Percentiles rank a stretch among this genome's conserved stretches.
These are phyloP conservation scores for Dalechampia spathulata DNA, from an alignment of 441 rosid genomes.

Conservation along the genomic window DNA sequence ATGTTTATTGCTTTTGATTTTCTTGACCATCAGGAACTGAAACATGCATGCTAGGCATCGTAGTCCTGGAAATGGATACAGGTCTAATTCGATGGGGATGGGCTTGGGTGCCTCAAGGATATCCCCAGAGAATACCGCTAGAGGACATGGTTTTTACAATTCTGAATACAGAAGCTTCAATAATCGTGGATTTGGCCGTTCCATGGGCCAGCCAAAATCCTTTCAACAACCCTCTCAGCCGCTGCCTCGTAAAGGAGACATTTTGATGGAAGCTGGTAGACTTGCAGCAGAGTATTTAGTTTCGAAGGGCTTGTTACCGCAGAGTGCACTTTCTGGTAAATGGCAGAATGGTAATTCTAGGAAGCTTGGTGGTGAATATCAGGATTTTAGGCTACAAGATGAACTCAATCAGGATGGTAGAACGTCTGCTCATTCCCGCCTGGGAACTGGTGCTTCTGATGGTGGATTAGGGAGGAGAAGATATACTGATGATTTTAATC, in stretches of 20 bases:
- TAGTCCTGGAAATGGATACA: constrained; percentile 79
- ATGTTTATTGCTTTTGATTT: no score
- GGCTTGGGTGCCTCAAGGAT: constrained; percentile 41
- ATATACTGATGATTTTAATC: constrained; percentile 49
- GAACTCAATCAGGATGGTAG: constrained; percentile 43
- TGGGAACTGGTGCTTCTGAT: constrained; percentile 37
- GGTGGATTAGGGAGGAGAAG: constrained; percentile 49
- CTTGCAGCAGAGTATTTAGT: constrained; percentile 91
- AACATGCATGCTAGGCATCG: constrained; percentile 86
- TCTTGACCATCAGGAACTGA: no score
- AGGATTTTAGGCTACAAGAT: constrained; percentile 58
- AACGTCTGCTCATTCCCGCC: constrained; percentile 43
- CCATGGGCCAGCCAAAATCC: constrained; percentile 56
- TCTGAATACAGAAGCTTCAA: constrained; percentile 60
- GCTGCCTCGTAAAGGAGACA: constrained; percentile 41
- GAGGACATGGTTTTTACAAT: constrained; percentile 76
- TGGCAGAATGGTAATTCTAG: constrained; percentile 68
- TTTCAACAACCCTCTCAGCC: constrained; percentile 50
- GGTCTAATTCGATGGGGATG: constrained; percentile 65
- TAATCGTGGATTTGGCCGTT: constrained; percentile 74
- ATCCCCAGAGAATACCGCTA: constrained; percentile 63
- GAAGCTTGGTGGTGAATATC: constrained; percentile 53
- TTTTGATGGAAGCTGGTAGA: constrained; percentile 89
- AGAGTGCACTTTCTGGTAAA: constrained; percentile 51
- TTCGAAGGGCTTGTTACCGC: constrained; percentile 65